Evolutionary conservation across 1,284 basidiomycete genomes (phyloP), one percentile per base, ranked within the genome.

Genomic region (Leccinum angustisporum): DNA sequence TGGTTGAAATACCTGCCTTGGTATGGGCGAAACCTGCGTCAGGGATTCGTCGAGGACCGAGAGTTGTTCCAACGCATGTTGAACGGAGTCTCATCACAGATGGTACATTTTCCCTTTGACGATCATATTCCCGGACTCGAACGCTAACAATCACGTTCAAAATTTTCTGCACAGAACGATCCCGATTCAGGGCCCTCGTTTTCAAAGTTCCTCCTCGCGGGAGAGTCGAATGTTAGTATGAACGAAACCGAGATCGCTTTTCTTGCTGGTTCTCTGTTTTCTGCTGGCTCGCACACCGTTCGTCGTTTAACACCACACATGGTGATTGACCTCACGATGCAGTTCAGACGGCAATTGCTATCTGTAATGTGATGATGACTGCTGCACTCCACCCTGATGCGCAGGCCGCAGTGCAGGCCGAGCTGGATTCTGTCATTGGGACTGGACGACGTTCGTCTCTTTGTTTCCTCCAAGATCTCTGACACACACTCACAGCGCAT

Each of bases 171-270:
- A 27, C 30, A 54, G 53, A 33, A n/a, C 13, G 33, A 65, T 14
- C 36, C 57, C 1, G 4, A 57, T 38, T 61, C 58, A 7, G 38
- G 58, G 1, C 54, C 33, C 2, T 62, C 58, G n/a, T 65, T 65
- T 40, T 63, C 21, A 38, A 67, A 67, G 30, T 52, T 36, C 9
- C 65, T 65, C 5, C 65, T 65, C 7, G 3, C 25, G 3, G 34
- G 38, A 36, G 52, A 65, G 21, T 27, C 36, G 1, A 53, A 65
- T 30, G 55, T 57, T 3, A 48, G 62, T 54, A 33, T 62, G n/a
- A 13, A 57, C 7, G 62, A 65, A 25, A 54, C 30, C 6, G 55
- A 67, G 38, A 62, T 67, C 55, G 64, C 63, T 4, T 65, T 67
- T 40, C 56, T 65, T 21, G 46, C 55, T 8, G 58, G 63, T 5